phyloP scores from a whole-genome alignment of 2,329 filamentous ascomycete species.

The Graphilbum ipis-grandicollis region DNA sequence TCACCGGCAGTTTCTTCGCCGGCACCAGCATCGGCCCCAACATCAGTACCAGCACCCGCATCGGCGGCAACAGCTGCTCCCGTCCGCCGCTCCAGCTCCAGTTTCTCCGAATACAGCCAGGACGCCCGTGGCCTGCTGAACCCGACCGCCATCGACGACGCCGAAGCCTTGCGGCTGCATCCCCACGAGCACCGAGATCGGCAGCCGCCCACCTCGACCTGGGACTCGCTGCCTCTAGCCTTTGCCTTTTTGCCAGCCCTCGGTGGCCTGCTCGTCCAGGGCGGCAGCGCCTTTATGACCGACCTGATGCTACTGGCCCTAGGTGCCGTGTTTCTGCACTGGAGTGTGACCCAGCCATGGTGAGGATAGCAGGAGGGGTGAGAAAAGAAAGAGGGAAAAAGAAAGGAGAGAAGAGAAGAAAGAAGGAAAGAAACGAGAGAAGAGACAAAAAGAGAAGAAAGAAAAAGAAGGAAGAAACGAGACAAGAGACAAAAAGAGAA shows the following conservation, averaged over 20 bases:
- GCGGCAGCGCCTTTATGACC: conserved; percentile 69
- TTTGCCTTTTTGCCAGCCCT: conserved; percentile 75
- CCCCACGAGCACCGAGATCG: conserved; percentile 14
- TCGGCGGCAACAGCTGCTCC: too few relatives aligned
- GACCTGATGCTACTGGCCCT: conserved; percentile 68
- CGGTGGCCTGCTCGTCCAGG: conserved; percentile 69
- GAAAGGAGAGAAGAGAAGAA: too few relatives aligned
- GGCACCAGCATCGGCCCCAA: too few relatives aligned
- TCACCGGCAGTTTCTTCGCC: too few relatives aligned
- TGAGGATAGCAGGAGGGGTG: too few relatives aligned
- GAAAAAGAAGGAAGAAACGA: too few relatives aligned
- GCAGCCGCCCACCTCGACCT: conserved; percentile 44
- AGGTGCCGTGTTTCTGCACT: conserved; percentile 76
- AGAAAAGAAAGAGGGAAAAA: too few relatives aligned
- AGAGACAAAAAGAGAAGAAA: too few relatives aligned
- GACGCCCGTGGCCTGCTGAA: conserved; percentile 57
- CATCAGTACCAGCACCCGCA: too few relatives aligned
- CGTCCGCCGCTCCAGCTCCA: conserved; percentile 34
- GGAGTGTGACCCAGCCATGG: conserved; percentile 85
- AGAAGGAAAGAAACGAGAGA: too few relatives aligned
- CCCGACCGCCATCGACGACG: conserved; percentile 15
- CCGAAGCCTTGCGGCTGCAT: conserved; percentile 5
- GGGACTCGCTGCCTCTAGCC: conserved; percentile 65
- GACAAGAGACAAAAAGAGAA: too few relatives aligned
- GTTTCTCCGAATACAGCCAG: conserved; percentile 54